Evolutionary conservation across 1,139 yeast species (phyloP), one percentile per base, ranked within the genome.

Genomic region (Kazachstania sp.): DNA sequence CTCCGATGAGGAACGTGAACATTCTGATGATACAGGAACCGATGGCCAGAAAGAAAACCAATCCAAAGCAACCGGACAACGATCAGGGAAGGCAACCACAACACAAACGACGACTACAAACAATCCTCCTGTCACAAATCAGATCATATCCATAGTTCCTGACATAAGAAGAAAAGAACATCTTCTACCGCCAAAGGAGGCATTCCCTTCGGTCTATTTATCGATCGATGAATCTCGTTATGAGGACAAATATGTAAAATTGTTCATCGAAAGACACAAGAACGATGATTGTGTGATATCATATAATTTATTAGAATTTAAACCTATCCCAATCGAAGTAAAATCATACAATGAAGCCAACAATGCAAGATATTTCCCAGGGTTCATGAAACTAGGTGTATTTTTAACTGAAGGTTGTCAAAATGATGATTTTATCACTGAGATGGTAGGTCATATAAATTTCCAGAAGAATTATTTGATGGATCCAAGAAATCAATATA

Each of bases 401-500:
- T 82, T 77, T 54, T 60, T 82, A 2, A 63, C 66, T 1, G 71
- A 70, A 6, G 50, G 66, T 3, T 55, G 68, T 1, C 63, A 79
- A 1, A 68, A 71, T 43, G 78, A 75, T 31, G 74, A 81, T 1
- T 71, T 78, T 3, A 66, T 88, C 3, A 71, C 77, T 34, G 92
- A 86, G 57, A 75, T 80, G 52, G 65, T 80, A 12, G 97, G 97
- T 7, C 94, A 86, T 52, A 64, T 88, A 5, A 83, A 81, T 56
- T 71, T 77, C 44, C 80, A 80, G 53, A 72, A 73, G 20, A 77
- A 76, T 54, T 90, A 88, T 61, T 73, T 77, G 32, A 61, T 66
- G 7, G 86, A 86, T 55, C 72, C 78, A 9, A 71, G 80, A 46
- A 92, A 90, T 63, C 95, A 87, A 60, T 90, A 87, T 63, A 67